phyloP scores from a whole-genome alignment of 2,329 filamentous ascomycete genomes.

The Xylaria multiplex region DNA sequence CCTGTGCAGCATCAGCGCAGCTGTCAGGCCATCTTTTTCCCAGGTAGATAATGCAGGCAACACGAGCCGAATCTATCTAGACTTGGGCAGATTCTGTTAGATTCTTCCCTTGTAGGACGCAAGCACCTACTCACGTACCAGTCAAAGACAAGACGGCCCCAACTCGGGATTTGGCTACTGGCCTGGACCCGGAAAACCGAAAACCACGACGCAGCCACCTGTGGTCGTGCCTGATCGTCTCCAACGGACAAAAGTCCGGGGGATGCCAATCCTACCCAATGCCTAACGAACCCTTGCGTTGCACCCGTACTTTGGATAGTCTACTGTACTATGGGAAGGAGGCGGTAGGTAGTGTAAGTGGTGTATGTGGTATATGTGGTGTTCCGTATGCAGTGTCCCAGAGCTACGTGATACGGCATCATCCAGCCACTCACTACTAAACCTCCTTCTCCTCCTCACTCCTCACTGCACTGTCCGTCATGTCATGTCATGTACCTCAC shows the following conservation, averaged over 20 bases:
- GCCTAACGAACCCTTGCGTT: background rate
- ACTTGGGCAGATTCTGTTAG: too few relatives aligned
- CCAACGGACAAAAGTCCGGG: slow-evolving; percentile 19
- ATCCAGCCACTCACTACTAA: too few relatives aligned
- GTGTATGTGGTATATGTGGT: too few relatives aligned
- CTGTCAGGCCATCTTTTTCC: background rate
- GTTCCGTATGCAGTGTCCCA: too few relatives aligned
- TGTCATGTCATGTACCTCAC: too few relatives aligned
- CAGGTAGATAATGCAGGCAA: background rate
- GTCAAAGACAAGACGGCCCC: slow-evolving; percentile 1
- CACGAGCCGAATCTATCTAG: background rate
- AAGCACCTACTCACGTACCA: background rate
- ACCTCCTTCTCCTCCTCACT: too few relatives aligned
- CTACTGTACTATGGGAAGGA: too few relatives aligned
- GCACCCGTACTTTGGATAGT: background rate
- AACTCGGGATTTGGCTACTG: slow-evolving; percentile 12
- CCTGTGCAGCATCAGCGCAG: background rate
- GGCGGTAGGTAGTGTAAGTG: too few relatives aligned
- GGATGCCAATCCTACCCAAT: slow-evolving; percentile 1
- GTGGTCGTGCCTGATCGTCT: slow-evolving; percentile 30
- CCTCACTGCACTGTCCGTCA: too few relatives aligned
- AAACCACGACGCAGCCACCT: background rate
- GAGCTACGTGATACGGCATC: too few relatives aligned
- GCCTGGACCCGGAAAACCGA: slow-evolving; percentile 7
- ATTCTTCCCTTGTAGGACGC: too few relatives aligned